Conservation (phyloP, 139 green algal species). For the Monoraphidium neglectum region DNA sequence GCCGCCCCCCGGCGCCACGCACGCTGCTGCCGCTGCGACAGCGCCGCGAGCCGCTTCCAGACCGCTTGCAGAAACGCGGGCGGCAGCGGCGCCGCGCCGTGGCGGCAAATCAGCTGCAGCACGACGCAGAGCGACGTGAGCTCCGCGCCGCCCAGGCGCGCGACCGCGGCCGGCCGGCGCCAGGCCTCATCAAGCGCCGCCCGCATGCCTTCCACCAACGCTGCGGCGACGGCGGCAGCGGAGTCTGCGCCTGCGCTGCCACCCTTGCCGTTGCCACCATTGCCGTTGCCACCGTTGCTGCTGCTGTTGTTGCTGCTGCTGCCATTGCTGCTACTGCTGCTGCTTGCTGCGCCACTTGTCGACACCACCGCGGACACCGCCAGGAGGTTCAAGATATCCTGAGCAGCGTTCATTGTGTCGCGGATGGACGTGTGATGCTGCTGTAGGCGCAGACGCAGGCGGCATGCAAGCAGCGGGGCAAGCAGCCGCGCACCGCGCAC, state of each 20-base stretch:
- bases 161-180: constrained; percentile 3
- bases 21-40: constrained; percentile 7
- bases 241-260: neutral
- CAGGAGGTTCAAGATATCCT: constrained; percentile 15
- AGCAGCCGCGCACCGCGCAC: no score
- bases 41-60: constrained; percentile 6
- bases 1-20: neutral
- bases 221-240: neutral
- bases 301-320: constrained; percentile 23
- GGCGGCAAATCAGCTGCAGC: neutral
- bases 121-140: constrained; percentile 20
- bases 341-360: neutral
- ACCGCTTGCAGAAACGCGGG: neutral
- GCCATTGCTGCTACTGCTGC: neutral
- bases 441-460: no score
- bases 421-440: no score
- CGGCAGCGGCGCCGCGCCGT: neutral
- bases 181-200: neutral
- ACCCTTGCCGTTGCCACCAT: constrained; percentile 9
- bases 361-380: constrained; percentile 15
- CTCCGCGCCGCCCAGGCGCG: neutral
- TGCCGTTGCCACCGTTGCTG: neutral
- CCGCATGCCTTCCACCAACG: neutral
- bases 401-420: no score
- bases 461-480: no score